Evolutionary conservation across 345 rosid genomes (phyloP).

Genomic region (Durio zibethinus): DNA sequence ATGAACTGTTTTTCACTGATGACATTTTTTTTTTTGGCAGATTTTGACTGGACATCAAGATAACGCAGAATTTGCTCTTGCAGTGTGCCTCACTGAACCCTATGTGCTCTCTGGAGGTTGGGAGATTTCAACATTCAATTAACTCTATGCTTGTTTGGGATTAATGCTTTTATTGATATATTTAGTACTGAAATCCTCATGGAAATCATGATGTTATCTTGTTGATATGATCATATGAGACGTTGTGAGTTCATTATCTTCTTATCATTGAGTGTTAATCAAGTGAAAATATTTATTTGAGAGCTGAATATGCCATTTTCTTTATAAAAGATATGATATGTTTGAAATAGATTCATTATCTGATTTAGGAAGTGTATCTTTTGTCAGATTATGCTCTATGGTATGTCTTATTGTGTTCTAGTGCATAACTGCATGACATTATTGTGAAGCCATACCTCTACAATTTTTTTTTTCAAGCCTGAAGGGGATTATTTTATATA

Average conservation of each 20-base stretch:
- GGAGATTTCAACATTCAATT: neutral
- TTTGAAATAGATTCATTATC: neutral
- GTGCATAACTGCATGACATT: neutral
- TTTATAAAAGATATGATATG: neutral
- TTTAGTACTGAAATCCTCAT: neutral
- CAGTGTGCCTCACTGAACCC: conserved; percentile 97
- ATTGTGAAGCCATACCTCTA: neutral
- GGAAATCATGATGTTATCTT: neutral
- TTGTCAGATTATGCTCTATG: neutral
- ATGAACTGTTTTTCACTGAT: neutral
- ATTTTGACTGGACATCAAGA: conserved; percentile 97
- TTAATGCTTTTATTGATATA: neutral
- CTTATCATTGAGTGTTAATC: neutral
- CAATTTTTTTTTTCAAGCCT: neutral
- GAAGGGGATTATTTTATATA: neutral
- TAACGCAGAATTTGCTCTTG: conserved; percentile 99
- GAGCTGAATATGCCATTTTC: neutral
- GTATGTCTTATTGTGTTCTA: neutral
- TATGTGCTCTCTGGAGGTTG: conserved; percentile 99
- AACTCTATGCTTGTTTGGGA: neutral
- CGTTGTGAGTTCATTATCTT: neutral
- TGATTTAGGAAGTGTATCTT: neutral
- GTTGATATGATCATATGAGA: neutral
- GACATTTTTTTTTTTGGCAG: conserved; percentile 39
- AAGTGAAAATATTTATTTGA: neutral